Conservation (phyloP, 2,329 filamentous ascomycete genomes). For the Fusarium sarcochroum region DNA sequence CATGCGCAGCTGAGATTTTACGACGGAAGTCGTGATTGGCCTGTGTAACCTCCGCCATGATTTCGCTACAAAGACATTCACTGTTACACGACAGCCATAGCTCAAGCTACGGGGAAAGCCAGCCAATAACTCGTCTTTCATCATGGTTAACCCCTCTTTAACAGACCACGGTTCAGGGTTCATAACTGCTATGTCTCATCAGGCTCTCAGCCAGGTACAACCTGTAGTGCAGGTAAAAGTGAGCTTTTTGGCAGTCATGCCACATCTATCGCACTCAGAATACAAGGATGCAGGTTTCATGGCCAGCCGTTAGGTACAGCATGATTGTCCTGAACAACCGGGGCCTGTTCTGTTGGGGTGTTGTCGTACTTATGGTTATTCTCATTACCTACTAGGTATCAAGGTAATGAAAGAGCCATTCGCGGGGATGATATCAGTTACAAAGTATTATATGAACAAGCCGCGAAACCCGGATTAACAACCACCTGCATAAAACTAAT, state of each 20-base stretch:
- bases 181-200: conserved; percentile 38
- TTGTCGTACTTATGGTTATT: no score
- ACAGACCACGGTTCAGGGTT: conserved; percentile 30
- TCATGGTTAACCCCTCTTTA: conserved; percentile 28
- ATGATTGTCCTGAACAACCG: no score
- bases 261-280: conserved; percentile 1
- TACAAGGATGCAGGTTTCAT: neutral
- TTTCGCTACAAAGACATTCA: conserved; percentile 24
- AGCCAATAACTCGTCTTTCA: conserved; percentile 26
- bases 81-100: conserved; percentile 41
- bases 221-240: conserved; percentile 1
- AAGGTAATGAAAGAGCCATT: no score
- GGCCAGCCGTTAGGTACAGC: no score
- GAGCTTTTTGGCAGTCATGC: conserved; percentile 2
- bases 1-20: conserved; percentile 34
- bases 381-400: no score
- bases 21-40: conserved; percentile 30
- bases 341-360: no score
- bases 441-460: neutral
- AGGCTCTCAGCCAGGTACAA: conserved; percentile 16
- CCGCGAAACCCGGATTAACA: neutral
- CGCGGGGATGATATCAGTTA: no score
- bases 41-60: conserved; percentile 20
- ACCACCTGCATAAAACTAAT: neutral
- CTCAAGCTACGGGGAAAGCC: conserved; percentile 26